Conservation (phyloP, 352 stramenopile genomes). For the Pythium guiyangense region DNA sequence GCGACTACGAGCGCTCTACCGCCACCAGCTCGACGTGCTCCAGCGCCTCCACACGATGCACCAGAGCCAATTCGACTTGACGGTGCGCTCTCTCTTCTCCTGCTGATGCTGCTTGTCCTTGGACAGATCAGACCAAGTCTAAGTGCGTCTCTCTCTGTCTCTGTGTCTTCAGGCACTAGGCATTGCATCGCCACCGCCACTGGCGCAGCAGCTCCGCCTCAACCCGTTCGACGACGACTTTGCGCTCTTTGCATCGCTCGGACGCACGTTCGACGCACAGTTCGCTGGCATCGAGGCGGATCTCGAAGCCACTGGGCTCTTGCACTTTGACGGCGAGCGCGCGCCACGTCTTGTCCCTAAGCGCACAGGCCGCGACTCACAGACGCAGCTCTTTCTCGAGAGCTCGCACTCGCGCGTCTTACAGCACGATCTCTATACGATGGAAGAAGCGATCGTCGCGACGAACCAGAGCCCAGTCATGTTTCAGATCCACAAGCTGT, state of each 20-base stretch:
- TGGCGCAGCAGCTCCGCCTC: constrained; percentile 2
- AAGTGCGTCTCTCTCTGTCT: not conserved
- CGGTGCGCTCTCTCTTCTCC: not conserved
- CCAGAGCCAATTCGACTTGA: not conserved
- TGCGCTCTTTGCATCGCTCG: constrained; percentile 20
- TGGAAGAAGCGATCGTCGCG: too few species aligned
- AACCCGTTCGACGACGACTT: constrained; percentile 5
- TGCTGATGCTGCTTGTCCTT: not conserved
- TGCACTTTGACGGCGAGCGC: constrained; percentile 12
- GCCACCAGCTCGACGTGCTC: constrained; percentile 1
- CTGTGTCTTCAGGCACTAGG: not conserved
- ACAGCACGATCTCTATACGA: too few species aligned
- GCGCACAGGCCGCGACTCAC: too few species aligned
- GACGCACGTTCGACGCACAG: constrained; percentile 16
- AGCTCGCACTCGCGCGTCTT: too few species aligned
- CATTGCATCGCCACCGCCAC: not conserved
- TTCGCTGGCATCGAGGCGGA: constrained; percentile 20
- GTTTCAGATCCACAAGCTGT: too few species aligned
- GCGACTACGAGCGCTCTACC: constrained; percentile 1
- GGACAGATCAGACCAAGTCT: too few species aligned
- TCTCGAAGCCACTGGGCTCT: constrained; percentile 19
- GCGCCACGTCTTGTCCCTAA: too few species aligned
- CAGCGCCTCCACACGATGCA: not conserved
- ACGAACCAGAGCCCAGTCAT: too few species aligned
- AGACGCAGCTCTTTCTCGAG: too few species aligned